These are phyloP conservation scores for Fusarium keratoplasticum DNA, from an alignment of 2,329 filamentous ascomycete species.

Conservation along the genomic window DNA sequence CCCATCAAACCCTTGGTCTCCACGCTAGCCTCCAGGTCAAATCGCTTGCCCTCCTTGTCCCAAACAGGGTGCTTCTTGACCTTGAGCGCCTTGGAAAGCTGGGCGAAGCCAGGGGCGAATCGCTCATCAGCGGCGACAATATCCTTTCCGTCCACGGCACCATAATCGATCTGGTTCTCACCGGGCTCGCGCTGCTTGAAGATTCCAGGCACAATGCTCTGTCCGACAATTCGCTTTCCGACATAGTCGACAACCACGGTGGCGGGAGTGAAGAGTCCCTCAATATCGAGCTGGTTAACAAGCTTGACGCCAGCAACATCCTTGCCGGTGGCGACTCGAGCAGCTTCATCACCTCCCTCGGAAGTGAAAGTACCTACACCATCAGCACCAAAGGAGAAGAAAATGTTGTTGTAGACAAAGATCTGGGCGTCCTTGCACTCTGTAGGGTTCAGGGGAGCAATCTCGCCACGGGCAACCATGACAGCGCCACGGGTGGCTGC, in stretches of 20 bases:
- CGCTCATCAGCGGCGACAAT: slow-evolving; percentile 90
- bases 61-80: slow-evolving; percentile 97
- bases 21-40: slow-evolving; percentile 93
- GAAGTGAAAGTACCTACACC: slow-evolving; percentile 97
- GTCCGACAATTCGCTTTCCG: slow-evolving; percentile 95
- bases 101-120: slow-evolving; percentile 86
- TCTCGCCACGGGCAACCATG: slow-evolving; percentile 90
- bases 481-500: slow-evolving; percentile 93
- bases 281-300: slow-evolving; percentile 97
- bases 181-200: slow-evolving; percentile 98
- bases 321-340: slow-evolving; percentile 94
- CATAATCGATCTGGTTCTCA: slow-evolving; percentile 99
- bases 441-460: slow-evolving; percentile 93
- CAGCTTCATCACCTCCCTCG: slow-evolving; percentile 96
- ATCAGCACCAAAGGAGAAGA: slow-evolving; percentile 98
- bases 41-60: slow-evolving; percentile 93
- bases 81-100: slow-evolving; percentile 88
- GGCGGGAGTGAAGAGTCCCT: slow-evolving; percentile 92
- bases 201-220: slow-evolving; percentile 98
- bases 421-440: slow-evolving; percentile 95
- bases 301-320: slow-evolving; percentile 94
- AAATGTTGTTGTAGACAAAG: slow-evolving; percentile 99
- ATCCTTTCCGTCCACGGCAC: slow-evolving; percentile 97
- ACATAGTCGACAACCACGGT: slow-evolving; percentile 98
- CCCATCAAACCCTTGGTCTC: slow-evolving; percentile 98